phyloP scores from a whole-genome alignment of 371 early-diverging fungal genomes.

The Apophysomyces elegans region DNA sequence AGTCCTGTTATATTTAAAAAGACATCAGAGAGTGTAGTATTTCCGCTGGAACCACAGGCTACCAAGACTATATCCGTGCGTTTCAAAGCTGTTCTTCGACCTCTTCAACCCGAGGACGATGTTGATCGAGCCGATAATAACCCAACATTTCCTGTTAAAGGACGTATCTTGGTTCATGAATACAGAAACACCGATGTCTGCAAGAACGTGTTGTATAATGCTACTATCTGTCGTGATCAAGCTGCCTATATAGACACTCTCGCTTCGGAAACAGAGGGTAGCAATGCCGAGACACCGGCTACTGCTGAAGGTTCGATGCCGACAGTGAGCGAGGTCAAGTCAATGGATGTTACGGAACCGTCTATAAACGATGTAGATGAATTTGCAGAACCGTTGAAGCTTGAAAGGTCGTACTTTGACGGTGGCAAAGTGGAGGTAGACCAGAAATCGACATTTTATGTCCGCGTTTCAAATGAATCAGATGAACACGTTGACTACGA shows the following conservation, averaged over 20 bases:
- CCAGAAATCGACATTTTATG: constrained; percentile 61
- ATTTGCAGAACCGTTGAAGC: constrained; percentile 32
- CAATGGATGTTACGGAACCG: background rate
- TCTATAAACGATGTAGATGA: constrained; percentile 4
- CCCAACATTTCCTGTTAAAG: constrained; percentile 37
- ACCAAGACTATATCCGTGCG: constrained; percentile 70
- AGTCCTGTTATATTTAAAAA: constrained; percentile 56
- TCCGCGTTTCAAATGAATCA: constrained; percentile 58
- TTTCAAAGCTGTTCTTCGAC: constrained; percentile 53
- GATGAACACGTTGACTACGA: constrained; percentile 45
- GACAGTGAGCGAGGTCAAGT: background rate
- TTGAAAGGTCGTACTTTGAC: constrained; percentile 60
- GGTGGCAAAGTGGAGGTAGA: constrained; percentile 62
- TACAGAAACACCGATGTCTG: constrained; percentile 90
- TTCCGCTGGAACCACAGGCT: constrained; percentile 75
- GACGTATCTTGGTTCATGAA: constrained; percentile 82
- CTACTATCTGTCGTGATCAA: constrained; percentile 52
- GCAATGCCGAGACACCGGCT: constrained; percentile 13
- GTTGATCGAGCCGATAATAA: background rate
- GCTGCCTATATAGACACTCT: constrained; percentile 41
- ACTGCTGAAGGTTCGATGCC: background rate
- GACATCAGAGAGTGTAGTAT: constrained; percentile 75
- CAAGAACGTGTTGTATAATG: constrained; percentile 71
- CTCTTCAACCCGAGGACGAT: constrained; percentile 26
- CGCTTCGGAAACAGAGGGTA: constrained; percentile 22